A percentile compares a stretch with the other conserved stretches of the same genome.
Conservation (phyloP, 2,329 filamentous ascomycete genomes). For the Malbranchea zuffiana region DNA sequence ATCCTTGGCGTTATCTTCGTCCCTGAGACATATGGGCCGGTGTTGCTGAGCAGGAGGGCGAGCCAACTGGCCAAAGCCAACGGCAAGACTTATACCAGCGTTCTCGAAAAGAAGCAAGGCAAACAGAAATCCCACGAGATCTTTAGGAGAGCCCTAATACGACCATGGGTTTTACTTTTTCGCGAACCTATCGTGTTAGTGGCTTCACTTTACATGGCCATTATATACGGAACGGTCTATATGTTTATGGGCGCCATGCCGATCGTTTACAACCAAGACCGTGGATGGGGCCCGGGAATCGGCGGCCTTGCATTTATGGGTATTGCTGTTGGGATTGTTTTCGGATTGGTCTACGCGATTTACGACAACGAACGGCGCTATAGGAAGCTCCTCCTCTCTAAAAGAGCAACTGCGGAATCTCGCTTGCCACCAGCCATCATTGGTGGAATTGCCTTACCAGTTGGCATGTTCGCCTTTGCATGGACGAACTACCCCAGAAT, state of each 20-base stretch:
- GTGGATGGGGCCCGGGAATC: conserved; percentile 50
- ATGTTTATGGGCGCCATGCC: conserved; percentile 51
- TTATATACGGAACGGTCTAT: conserved; percentile 39
- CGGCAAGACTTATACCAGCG: conserved; percentile 47
- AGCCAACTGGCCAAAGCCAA: conserved; percentile 42
- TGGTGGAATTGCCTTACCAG: conserved; percentile 51
- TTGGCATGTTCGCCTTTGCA: conserved; percentile 58
- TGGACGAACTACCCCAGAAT: conserved; percentile 51
- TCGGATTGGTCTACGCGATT: conserved; percentile 43
- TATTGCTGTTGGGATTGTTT: conserved; percentile 55
- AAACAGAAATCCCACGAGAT: conserved; percentile 37
- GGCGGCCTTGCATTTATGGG: conserved; percentile 58
- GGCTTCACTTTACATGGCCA: conserved; percentile 55
- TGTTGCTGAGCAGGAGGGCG: conserved; percentile 46
- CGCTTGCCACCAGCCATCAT: conserved; percentile 52
- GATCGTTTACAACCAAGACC: conserved; percentile 53
- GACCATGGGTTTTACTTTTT: conserved; percentile 61
- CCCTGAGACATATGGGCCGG: conserved; percentile 51
- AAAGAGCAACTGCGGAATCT: conserved; percentile 54
- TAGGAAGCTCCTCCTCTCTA: conserved; percentile 27
- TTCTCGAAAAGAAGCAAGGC: conserved; percentile 39
- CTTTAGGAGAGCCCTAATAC: conserved; percentile 47
- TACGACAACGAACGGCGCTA: conserved; percentile 38
- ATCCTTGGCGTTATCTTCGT: conserved; percentile 42
- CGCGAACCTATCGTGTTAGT: conserved; percentile 58